Evolutionary conservation across 164 flowering plant species (phyloP).

Genomic region (Echeveria elegans): DNA sequence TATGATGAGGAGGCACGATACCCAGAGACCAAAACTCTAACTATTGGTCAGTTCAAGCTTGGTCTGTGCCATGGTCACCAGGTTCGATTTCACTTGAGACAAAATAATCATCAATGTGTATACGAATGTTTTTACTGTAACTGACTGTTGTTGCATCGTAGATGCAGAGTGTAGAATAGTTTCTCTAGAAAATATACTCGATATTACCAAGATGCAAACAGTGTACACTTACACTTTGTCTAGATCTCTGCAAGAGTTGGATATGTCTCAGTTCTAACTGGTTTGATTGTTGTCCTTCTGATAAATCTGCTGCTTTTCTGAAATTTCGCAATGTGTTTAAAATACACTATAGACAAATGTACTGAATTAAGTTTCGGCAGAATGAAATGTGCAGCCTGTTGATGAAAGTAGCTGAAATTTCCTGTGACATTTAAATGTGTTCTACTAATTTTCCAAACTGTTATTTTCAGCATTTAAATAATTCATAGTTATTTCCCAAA

Average conservation of each 20-base stretch:
- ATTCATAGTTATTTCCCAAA: not conserved
- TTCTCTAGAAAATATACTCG: no score
- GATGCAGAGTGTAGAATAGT: not conserved
- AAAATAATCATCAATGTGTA: no score
- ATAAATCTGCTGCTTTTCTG: no score
- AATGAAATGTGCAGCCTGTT: not conserved
- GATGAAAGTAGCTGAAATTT: not conserved
- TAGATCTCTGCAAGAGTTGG: no score
- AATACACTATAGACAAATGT: no score
- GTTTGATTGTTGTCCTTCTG: no score
- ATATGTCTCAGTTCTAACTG: no score
- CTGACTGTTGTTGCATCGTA: not conserved
- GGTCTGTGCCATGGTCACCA: slow-evolving; percentile 96
- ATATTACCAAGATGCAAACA: no score
- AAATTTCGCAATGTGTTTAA: no score
- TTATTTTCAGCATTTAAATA: not conserved
- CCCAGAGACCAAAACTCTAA: slow-evolving; percentile 83
- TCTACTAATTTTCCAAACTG: not conserved
- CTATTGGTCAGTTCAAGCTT: slow-evolving; percentile 92
- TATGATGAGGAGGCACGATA: slow-evolving; percentile 83
- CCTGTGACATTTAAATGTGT: not conserved
- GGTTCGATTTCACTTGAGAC: slow-evolving; percentile 32
- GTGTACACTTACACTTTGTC: no score
- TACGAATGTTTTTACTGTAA: not conserved
- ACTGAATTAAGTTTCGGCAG: not conserved